A percentile compares a stretch with the other conserved stretches of the same genome.
These are phyloP conservation scores for Cladobotryum protrusum DNA, from an alignment of 2,329 filamentous ascomycete species.

Conservation along the genomic window DNA sequence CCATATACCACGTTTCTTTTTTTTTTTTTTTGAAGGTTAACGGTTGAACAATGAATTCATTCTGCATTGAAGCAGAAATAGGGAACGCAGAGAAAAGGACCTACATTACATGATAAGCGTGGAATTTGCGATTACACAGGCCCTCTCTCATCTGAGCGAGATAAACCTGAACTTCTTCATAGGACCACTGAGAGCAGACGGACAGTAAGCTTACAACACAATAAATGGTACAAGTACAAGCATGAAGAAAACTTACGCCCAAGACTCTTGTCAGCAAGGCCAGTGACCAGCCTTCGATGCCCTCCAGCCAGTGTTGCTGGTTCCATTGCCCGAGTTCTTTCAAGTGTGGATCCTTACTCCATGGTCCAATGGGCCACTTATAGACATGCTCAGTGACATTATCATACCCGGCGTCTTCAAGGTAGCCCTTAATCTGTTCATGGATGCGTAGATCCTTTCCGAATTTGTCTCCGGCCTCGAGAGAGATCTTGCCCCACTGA, in stretches of 20 bases:
- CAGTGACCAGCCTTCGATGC: constrained; percentile 24
- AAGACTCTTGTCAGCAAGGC: constrained; percentile 25
- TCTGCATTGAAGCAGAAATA: neutral
- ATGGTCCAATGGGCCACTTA: constrained; percentile 45
- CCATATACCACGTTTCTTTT: neutral
- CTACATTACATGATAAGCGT: neutral
- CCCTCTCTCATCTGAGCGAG: constrained; percentile 1
- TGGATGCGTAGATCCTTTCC: constrained; percentile 25
- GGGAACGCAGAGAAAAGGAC: neutral
- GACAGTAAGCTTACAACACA: neutral
- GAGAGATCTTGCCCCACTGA: constrained; percentile 23
- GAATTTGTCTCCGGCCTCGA: constrained; percentile 24
- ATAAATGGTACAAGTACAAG: neutral
- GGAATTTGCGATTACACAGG: neutral
- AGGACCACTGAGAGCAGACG: neutral
- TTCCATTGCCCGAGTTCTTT: constrained; percentile 38
- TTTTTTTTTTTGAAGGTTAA: neutral
- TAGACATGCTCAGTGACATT: constrained; percentile 43
- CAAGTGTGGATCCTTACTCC: constrained; percentile 43
- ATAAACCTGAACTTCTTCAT: neutral
- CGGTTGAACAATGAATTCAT: neutral
- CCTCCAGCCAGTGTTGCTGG: constrained; percentile 12
- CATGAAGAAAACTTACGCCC: constrained; percentile 4
- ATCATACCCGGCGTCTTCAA: constrained; percentile 43
- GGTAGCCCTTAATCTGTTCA: constrained; percentile 14